These are phyloP conservation scores for Floccularia luteovirens DNA, from an alignment of 768 basidiomycete species.

Conservation along the genomic window DNA sequence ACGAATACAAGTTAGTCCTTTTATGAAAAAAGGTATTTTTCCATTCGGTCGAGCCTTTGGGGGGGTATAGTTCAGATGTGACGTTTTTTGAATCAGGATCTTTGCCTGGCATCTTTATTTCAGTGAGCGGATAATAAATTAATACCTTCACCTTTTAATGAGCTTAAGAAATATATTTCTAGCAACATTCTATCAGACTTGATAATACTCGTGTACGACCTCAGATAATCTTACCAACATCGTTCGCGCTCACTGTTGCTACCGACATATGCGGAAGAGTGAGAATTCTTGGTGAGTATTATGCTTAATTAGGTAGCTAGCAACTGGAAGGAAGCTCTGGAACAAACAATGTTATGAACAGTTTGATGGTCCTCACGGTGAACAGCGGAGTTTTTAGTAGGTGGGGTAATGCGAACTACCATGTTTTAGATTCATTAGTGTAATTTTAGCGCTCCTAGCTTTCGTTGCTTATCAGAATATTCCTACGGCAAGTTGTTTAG, in stretches of 20 bases:
- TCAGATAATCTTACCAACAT: constrained; percentile 1
- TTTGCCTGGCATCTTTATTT: constrained; percentile 10
- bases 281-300: no score
- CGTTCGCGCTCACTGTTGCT: constrained; percentile 5
- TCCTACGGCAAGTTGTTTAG: constrained; percentile 5
- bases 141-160: constrained; percentile 1
- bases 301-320: no score
- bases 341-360: constrained; percentile 4
- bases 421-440: neutral
- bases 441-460: constrained; percentile 5
- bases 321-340: no score
- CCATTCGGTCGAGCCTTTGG: no score
- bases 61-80: constrained; percentile 6
- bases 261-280: constrained; percentile 7
- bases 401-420: neutral
- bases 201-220: neutral
- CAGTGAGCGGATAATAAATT: constrained; percentile 3
- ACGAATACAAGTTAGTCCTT: no score
- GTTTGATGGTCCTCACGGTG: constrained; percentile 8
- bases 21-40: no score
- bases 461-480: constrained; percentile 5
- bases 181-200: neutral
- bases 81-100: constrained; percentile 1
- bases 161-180: constrained; percentile 4
- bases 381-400: constrained; percentile 9